Base-by-base conservation (phyloP, 805 yeast genomes). In the Saturnispora halmiae region DNA sequence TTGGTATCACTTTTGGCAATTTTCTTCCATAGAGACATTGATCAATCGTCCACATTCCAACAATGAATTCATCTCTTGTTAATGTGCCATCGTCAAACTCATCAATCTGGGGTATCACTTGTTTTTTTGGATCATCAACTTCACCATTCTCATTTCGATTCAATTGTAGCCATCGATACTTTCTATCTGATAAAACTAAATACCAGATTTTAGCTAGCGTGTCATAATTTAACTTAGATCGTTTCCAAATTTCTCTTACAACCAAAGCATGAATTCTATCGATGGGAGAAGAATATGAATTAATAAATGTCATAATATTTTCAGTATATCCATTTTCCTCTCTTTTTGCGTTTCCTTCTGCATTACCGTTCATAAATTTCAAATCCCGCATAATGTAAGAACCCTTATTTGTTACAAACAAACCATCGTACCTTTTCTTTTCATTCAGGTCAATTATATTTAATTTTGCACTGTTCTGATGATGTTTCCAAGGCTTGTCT, bases 1-100 rank as follows among this genome's bases (percentile, higher is more conserved):
- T 74, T 31, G 73, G 77, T 5, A 92, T 73, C 29, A 61, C 61
- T 44, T 73, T 70, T 0, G 98, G 97, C 36, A 92, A 63, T 57
- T 92, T 92, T 30, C 94, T 69, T 0, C 98, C 98, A 56, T 90
- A 92, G 11, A 92, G 66, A 55, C 96, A 84, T 61, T 92, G 98
- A 59, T 92, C 99, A 2, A 92, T 88, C 4, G 88, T 61, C 98
- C 98, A 92, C 82, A 84, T 88, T 0, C 98, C 98, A n/a, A 88
- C 90, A 25, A 90, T 64, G 52, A 92, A 92, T 47, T 88, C 90
- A 28, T 77, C 79, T 46, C 84, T 74, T 49, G 79, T 81, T 41
- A 92, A 64, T 1, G 83, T 74, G 0, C 95, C 94, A 56, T 82
- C 92, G 34, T 65, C 51, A 81, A 73, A 86, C 31, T 38, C 38